Evolutionary conservation across 2,329 filamentous ascomycete genomes (phyloP).

Genomic region (Diplodia corticola): DNA sequence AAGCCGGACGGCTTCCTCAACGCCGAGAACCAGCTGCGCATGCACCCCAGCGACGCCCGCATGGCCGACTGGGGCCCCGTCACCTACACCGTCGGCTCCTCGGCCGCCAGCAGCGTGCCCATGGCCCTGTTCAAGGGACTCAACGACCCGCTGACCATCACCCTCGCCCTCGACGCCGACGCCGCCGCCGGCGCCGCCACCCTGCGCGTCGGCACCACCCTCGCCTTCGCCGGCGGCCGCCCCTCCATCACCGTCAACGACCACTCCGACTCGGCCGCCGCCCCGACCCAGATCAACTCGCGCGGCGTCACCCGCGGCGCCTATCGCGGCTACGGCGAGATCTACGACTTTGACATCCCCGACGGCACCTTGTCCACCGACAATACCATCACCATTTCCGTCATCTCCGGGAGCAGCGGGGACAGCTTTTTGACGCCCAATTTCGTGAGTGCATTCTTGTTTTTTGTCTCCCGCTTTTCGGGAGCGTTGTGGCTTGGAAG

Average conservation of each 20-base stretch:
- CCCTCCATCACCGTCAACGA: conserved; percentile 60
- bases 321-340: conserved; percentile 63
- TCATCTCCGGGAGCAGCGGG: conserved; percentile 60
- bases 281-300: conserved; percentile 64
- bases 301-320: conserved; percentile 66
- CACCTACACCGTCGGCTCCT: conserved; percentile 63
- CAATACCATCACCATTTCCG: conserved; percentile 63
- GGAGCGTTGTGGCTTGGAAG: too few species aligned
- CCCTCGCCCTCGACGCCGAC: conserved; percentile 56
- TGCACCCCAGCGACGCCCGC: conserved; percentile 67
- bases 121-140: conserved; percentile 66
- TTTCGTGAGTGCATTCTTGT: conserved; percentile 34
- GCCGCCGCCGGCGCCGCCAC: conserved; percentile 52
- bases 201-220: conserved; percentile 64
- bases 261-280: conserved; percentile 52
- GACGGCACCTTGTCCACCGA: conserved; percentile 59
- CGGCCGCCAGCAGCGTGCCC: conserved; percentile 56
- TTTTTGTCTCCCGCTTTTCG: too few species aligned
- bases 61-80: conserved; percentile 62
- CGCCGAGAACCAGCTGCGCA: conserved; percentile 64
- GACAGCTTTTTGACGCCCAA: conserved; percentile 60
- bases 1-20: conserved; percentile 62
- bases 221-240: conserved; percentile 61
- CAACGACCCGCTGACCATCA: conserved; percentile 62
- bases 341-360: conserved; percentile 64